These are phyloP conservation scores for Gossypium longicalyx DNA, from an alignment of 345 rosid genomes.

Conservation along the genomic window DNA sequence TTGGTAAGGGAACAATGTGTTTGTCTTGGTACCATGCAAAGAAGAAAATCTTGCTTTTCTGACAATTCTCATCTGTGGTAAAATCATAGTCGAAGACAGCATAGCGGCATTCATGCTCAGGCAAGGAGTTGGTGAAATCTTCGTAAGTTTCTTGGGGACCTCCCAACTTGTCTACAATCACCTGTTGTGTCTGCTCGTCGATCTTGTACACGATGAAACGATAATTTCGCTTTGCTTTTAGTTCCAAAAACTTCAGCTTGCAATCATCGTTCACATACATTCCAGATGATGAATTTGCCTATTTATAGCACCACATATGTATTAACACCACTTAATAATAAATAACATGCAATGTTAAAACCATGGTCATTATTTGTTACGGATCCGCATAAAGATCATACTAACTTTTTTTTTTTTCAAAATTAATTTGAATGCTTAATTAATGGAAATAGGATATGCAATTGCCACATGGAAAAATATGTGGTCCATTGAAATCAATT, in stretches of 20 bases:
- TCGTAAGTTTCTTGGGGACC: conserved; percentile 63
- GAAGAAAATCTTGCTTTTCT: conserved; percentile 98
- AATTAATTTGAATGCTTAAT: background rate
- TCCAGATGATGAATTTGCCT: conserved; percentile 93
- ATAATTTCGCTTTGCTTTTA: conserved; percentile 74
- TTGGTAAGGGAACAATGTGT: background rate
- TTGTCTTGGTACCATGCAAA: conserved; percentile 61
- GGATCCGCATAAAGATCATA: no score
- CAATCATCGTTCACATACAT: conserved; percentile 90
- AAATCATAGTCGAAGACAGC: conserved; percentile 82
- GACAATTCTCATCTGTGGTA: conserved; percentile 78
- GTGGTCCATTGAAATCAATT: background rate
- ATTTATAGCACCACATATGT: background rate
- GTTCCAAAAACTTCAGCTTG: conserved; percentile 78
- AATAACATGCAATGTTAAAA: background rate
- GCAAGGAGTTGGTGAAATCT: conserved; percentile 62
- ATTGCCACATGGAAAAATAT: background rate
- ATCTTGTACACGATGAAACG: conserved; percentile 86
- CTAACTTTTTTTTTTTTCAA: no score
- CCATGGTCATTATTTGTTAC: background rate
- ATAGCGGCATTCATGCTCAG: conserved; percentile 83
- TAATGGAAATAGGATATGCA: no score
- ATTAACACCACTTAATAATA: background rate
- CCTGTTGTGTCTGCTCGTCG: conserved; percentile 49
- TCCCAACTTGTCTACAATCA: conserved; percentile 77